Evolutionary conservation across 192 early-diverging fungal species (phyloP), one percentile per base, ranked within the genome.

Genomic region (Coemansia furcata): DNA sequence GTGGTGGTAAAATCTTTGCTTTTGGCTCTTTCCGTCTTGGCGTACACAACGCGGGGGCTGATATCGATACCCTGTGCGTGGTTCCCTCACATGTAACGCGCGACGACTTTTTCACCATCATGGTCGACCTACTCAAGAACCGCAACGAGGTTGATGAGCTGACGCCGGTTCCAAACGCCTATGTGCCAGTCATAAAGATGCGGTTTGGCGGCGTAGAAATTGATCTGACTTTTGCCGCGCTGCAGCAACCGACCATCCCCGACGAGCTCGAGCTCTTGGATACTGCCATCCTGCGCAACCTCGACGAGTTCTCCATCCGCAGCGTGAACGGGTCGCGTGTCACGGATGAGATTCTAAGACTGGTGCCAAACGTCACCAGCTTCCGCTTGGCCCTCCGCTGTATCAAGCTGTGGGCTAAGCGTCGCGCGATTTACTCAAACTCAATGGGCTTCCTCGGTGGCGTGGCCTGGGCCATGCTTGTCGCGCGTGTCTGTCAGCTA

Each of bases 51-150:
- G 84, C 89, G 65, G 94, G 94, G 17, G 86, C 92, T n/a, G 98
- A 99, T 95, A 95, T 99, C 54, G 98, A 99, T 88, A 98, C 95
- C 0, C 76, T 99, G 36, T 98, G 96, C 69, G 95, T 99, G 11
- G 92, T 91, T 38, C 98, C 98, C 6, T 87, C 86, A 49, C 90
- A 93, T 79, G 92, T 99, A 8, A 84, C 86, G 65, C 83, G 96
- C 36, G 95, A 96, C 35, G 93, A 98, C 67, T 99, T 99, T 72
- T 97, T 99, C 71, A 84, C 83, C 1, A 86, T 88, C 26, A 96
- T 99, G 94, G 84, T 88, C 35, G 92, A 93, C 4, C 83, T 94
- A 77, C 85, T 99, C 39, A 91, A 90, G 59, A 85, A 84, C n/a
- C 76, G 89, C 49, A 83, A 84, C 12, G 98, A 98, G 66, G 94